phyloP scores from a whole-genome alignment of 306 rosid species.

The Lathyrus oleraceus region DNA sequence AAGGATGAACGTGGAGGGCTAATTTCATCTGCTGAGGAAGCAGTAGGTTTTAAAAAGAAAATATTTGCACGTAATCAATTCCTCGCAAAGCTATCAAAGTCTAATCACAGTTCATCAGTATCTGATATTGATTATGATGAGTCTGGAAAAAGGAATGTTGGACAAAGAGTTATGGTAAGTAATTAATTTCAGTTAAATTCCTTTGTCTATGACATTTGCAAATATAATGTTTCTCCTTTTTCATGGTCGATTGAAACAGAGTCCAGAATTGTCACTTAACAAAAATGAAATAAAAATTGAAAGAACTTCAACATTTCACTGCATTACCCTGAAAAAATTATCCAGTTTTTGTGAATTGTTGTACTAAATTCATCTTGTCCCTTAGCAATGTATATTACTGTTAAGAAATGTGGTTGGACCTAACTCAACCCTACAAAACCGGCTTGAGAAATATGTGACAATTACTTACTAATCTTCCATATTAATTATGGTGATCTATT shows the following conservation, averaged over 20 bases:
- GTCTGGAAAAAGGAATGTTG: conserved; percentile 77
- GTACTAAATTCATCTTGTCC: conserved; percentile 14
- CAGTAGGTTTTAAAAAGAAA: conserved; percentile 80
- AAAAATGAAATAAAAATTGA: neutral
- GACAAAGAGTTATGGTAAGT: conserved; percentile 89
- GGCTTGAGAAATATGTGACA: conserved; percentile 1
- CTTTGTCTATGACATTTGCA: neutral
- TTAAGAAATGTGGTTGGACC: no score
- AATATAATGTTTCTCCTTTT: conserved; percentile 7
- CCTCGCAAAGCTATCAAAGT: conserved; percentile 65
- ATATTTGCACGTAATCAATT: conserved; percentile 73
- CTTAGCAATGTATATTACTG: neutral
- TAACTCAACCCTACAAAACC: no score
- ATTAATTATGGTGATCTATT: conserved; percentile 25
- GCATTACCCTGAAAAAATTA: conserved; percentile 14
- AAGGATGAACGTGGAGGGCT: conserved; percentile 69
- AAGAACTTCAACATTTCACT: neutral
- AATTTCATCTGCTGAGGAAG: conserved; percentile 89
- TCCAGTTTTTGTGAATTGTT: conserved; percentile 4
- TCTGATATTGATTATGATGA: conserved; percentile 50
- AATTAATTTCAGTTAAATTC: conserved; percentile 19
- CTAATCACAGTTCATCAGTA: conserved; percentile 48
- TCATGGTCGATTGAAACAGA: conserved; percentile 3
- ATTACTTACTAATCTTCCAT: conserved; percentile 34
- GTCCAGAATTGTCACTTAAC: neutral